These are phyloP conservation scores for Corinectria fuckeliana DNA, from an alignment of 2,329 filamentous ascomycete genomes.

Conservation along the genomic window DNA sequence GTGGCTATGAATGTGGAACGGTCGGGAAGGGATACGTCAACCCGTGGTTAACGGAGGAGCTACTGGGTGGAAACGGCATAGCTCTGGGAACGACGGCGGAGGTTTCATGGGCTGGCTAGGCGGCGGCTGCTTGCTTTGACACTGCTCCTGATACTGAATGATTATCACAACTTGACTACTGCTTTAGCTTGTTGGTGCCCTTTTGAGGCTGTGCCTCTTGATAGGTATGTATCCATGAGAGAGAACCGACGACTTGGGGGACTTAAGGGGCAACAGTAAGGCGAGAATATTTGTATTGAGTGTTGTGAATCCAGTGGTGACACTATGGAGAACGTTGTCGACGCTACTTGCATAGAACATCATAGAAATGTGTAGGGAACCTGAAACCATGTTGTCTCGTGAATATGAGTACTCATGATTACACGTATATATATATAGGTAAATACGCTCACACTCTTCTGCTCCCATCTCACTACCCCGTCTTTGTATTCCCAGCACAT, in stretches of 20 bases:
- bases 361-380: not conserved
- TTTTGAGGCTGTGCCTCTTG: not conserved
- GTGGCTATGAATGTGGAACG: slow-evolving; percentile 3
- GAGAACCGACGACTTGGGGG: too few relatives aligned
- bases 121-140: slow-evolving; percentile 30
- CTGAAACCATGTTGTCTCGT: not conserved
- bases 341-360: not conserved
- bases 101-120: slow-evolving; percentile 17
- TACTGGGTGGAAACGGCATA: slow-evolving; percentile 12
- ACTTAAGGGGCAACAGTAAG: too few relatives aligned
- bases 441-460: not conserved
- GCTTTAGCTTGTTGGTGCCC: not conserved
- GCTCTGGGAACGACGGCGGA: slow-evolving; percentile 15
- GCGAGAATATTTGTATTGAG: too few relatives aligned
- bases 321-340: too few relatives aligned
- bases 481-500: not conserved
- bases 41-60: slow-evolving; percentile 18
- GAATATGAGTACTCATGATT: slow-evolving; percentile 27
- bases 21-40: slow-evolving; percentile 4
- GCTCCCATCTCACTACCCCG: not conserved
- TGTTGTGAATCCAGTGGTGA: not conserved
- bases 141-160: slow-evolving; percentile 25
- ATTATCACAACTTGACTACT: slow-evolving; percentile 22
- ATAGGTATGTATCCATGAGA: too few relatives aligned
- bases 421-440: slow-evolving; percentile 30